These are phyloP conservation scores for Inga oerstediana DNA, from an alignment of 306 rosid species.

Conservation along the genomic window DNA sequence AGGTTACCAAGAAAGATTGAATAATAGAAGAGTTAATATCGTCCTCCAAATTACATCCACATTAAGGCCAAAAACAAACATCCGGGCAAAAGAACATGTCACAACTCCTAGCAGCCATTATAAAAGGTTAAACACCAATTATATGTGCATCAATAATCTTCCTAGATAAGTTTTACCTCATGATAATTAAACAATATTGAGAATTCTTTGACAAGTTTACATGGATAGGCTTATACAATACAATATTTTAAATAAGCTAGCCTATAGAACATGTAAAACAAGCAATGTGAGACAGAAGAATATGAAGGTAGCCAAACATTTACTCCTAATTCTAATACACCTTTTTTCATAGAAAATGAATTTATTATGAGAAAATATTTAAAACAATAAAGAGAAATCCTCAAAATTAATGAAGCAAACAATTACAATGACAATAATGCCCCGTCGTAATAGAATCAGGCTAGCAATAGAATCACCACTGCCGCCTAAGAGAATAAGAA, in stretches of 20 bases:
- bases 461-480: conserved; percentile 10
- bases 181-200: background rate
- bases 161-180: background rate
- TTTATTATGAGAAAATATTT: background rate
- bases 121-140: background rate
- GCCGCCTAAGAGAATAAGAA: conserved; percentile 15
- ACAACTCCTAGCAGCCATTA: background rate
- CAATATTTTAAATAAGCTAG: background rate
- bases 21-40: conserved; percentile 18
- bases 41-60: conserved; percentile 13
- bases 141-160: background rate
- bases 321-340: background rate
- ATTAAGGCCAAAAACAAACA: background rate
- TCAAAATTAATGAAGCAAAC: background rate
- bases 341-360: background rate
- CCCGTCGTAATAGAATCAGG: conserved; percentile 15
- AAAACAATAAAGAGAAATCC: background rate
- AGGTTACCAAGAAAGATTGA: conserved; percentile 29
- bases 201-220: background rate
- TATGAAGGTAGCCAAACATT: background rate
- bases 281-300: background rate
- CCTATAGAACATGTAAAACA: background rate
- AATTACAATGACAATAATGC: conserved; percentile 13
- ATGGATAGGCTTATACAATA: background rate
- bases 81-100: background rate